Conservation (phyloP, 176 grass and related monocot species). For the Paspalum notatum region DNA sequence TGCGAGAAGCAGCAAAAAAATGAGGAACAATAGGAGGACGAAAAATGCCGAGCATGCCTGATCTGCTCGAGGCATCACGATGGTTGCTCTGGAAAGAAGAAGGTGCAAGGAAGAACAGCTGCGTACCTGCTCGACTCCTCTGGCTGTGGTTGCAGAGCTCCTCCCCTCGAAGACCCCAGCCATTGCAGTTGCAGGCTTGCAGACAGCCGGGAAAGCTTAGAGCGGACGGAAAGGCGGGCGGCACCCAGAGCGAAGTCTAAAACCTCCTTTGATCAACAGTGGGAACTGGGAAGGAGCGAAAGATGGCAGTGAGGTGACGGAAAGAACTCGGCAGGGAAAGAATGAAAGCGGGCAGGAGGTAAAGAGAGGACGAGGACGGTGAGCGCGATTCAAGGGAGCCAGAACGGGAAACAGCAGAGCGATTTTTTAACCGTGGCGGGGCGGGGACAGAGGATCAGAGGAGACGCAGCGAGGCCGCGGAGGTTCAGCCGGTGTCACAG, state of each 20-base stretch:
- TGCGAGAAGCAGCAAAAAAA: slow-evolving; percentile 19
- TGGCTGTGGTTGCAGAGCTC: slow-evolving; percentile 46
- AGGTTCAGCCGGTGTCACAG: too few relatives aligned
- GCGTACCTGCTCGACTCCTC: slow-evolving; percentile 74
- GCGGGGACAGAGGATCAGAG: slow-evolving; percentile 36
- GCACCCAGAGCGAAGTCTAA: slow-evolving; percentile 14
- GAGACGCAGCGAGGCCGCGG: not conserved
- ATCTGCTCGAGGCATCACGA: slow-evolving; percentile 18
- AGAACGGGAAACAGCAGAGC: slow-evolving; percentile 62
- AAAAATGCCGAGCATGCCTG: not conserved
- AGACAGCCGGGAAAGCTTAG: not conserved
- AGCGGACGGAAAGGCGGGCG: slow-evolving; percentile 8
- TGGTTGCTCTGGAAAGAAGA: slow-evolving; percentile 8
- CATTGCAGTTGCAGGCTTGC: slow-evolving; percentile 61
- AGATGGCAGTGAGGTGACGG: slow-evolving; percentile 59
- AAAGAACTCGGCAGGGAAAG: slow-evolving; percentile 62
- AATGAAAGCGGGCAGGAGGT: slow-evolving; percentile 33
- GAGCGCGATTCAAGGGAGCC: slow-evolving; percentile 43
- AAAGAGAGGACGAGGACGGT: slow-evolving; percentile 1
- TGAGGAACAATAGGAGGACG: not conserved
- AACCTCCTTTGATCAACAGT: slow-evolving; percentile 49
- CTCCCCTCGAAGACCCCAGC: slow-evolving; percentile 64
- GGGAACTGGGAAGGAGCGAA: slow-evolving; percentile 47
- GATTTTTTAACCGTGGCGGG: slow-evolving; percentile 23
- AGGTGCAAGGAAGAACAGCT: slow-evolving; percentile 19